Evolutionary conservation across 768 basidiomycete species (phyloP), one percentile per base, ranked within the genome.

Genomic region (Auricularia auricula-judae): DNA sequence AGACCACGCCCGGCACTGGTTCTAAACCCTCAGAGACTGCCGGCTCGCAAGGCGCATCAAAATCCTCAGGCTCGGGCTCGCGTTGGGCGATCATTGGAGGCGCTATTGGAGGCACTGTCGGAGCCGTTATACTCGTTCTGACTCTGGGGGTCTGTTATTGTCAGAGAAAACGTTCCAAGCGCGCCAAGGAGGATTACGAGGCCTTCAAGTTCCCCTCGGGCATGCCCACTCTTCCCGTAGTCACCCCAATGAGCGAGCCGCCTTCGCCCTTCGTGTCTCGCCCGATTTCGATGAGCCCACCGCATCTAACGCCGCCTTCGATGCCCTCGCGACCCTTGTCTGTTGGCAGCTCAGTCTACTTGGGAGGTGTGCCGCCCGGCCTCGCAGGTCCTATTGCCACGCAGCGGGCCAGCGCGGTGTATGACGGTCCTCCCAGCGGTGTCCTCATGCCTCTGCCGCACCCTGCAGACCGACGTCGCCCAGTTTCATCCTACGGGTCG

Each of bases 101-200:
- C 36, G 64, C n/a, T 44, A 56, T 61, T 5, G 64, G 64, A 11
- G 64, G 59, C 16, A 53, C 18, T 16, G 59, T 54, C 23, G 64
- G 54, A 4, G 53, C 39, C 35, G 29, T 21, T 59, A 35, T 65
- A 7, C 35, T 65, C 21, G 16, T 61, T 29, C 58, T 65, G 23
- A 56, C 47, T 51, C 16, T 51, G 14, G 14, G 47, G 16, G 18
- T 18, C 1, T 21, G 14, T 51, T 51, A 18, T 18, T 51, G 47
- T 5, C 34, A 23, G 56, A 33, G 56, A 33, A 29, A 35, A 14
- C 56, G 56, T 34, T 12, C 29, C 3, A 29, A 59, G 56, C 11
- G 4, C 7, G 23, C 14, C 8, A 59, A 59, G 56, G 21, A 23
- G 7, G 23, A 8, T 1, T 4, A 34, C 56, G 56, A 59, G 23